Evolutionary conservation across 495 filamentous ascomycete species (phyloP).

Genomic region (Parmelia sp.): DNA sequence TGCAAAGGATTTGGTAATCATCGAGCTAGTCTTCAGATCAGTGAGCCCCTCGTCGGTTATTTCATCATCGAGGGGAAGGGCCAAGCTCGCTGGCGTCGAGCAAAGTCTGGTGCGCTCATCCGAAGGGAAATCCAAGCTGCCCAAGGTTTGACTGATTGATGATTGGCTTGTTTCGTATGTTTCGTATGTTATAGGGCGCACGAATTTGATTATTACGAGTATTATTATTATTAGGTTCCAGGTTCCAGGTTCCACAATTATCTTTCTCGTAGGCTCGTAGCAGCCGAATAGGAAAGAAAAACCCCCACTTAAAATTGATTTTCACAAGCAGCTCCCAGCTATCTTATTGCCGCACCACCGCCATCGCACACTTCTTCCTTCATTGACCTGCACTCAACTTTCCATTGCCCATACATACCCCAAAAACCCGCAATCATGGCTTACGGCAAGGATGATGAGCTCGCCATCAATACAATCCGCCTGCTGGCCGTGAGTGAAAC

Average conservation of each 20-base stretch:
- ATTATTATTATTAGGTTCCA: too few relatives aligned
- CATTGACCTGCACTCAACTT: not conserved
- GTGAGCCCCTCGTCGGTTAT: too few relatives aligned
- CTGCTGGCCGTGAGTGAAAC: constrained; percentile 73
- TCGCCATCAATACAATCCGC: constrained; percentile 97
- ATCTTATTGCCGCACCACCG: not conserved
- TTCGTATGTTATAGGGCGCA: too few relatives aligned
- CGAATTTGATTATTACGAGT: too few relatives aligned
- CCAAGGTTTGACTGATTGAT: too few relatives aligned
- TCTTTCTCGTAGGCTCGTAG: too few relatives aligned
- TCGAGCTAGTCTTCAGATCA: not conserved
- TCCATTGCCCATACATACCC: not conserved
- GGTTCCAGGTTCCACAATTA: too few relatives aligned
- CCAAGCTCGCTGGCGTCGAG: not conserved
- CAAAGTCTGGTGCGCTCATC: not conserved
- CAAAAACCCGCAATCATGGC: constrained; percentile 62
- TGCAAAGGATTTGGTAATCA: constrained; percentile 7
- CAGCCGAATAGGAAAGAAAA: too few relatives aligned
- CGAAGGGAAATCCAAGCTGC: not conserved
- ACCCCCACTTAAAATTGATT: not conserved
- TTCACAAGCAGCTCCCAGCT: not conserved
- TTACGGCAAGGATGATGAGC: constrained; percentile 76
- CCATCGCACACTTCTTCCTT: not conserved
- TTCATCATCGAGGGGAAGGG: too few relatives aligned
- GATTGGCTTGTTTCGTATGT: too few relatives aligned